Percentiles rank a stretch among this genome's conserved stretches.
phyloP scores from a whole-genome alignment of 1,139 yeast species.

The Geotrichum fermentans region DNA sequence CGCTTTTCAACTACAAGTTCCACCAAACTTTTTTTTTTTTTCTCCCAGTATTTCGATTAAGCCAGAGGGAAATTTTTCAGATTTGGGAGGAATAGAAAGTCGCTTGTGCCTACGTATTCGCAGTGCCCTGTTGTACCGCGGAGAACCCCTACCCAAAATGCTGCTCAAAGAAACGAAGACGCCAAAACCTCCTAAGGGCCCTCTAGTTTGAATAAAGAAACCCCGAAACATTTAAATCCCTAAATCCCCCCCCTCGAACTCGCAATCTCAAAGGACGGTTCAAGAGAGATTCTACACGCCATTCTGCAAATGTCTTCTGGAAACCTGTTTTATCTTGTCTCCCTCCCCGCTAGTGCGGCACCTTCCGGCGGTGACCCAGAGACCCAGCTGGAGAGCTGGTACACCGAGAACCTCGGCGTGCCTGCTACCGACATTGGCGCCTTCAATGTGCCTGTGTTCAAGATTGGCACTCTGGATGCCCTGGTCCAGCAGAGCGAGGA shows the following conservation, averaged over 20 bases:
- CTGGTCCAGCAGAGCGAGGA: conserved; percentile 90
- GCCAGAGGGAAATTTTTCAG: conserved; percentile 9
- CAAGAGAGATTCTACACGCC: no score
- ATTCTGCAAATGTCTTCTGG: conserved; percentile 2
- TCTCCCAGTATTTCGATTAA: no score
- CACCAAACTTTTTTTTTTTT: no score
- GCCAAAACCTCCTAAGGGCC: conserved; percentile 1
- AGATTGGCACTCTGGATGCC: conserved; percentile 91
- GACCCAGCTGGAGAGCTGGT: conserved; percentile 41
- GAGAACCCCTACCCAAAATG: neutral
- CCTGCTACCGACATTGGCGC: conserved; percentile 32
- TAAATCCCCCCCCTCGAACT: no score
- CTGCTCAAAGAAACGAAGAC: neutral
- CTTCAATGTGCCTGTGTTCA: conserved; percentile 76
- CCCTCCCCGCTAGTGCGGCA: conserved; percentile 47
- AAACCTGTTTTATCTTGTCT: conserved; percentile 38
- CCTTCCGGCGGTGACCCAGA: conserved; percentile 45
- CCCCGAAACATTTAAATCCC: no score
- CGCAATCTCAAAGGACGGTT: no score
- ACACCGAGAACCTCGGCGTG: conserved; percentile 29
- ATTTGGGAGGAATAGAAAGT: neutral
- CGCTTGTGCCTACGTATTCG: conserved; percentile 4
- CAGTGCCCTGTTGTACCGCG: conserved; percentile 6
- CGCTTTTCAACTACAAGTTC: no score
- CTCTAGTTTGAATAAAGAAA: neutral